These are phyloP conservation scores for Vinca minor DNA, from an alignment of 257 asterid species.

Conservation along the genomic window DNA sequence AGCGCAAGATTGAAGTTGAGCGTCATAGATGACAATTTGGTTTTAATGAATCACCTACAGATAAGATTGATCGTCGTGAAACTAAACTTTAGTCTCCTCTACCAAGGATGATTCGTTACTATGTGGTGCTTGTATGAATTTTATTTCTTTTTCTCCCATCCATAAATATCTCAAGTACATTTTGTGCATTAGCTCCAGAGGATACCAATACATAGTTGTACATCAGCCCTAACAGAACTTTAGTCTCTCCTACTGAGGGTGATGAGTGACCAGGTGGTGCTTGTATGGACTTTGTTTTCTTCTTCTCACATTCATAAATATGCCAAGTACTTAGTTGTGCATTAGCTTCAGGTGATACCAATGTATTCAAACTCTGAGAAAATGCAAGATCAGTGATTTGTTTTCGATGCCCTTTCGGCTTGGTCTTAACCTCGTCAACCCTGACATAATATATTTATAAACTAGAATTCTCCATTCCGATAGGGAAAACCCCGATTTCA, in stretches of 20 bases:
- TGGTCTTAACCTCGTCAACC: slow-evolving; percentile 89
- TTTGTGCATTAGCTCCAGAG: no score
- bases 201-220: no score
- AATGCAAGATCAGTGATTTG: slow-evolving; percentile 91
- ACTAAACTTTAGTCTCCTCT: no score
- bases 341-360: slow-evolving; percentile 96
- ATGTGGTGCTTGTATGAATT: no score
- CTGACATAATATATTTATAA: slow-evolving; percentile 80
- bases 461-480: slow-evolving; percentile 91
- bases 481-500: no score
- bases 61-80: no score
- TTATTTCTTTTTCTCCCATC: no score
- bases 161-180: slow-evolving; percentile 2
- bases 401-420: slow-evolving; percentile 93
- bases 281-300: slow-evolving; percentile 65
- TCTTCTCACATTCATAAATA: slow-evolving; percentile 91
- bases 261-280: slow-evolving; percentile 58
- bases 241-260: slow-evolving; percentile 71
- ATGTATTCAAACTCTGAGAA: slow-evolving; percentile 67
- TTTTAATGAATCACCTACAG: no score
- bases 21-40: not conserved
- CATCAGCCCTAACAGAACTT: no score
- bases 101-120: no score
- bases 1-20: no score
- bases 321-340: slow-evolving; percentile 81